Percentiles rank a stretch among this genome's conserved stretches.
Evolutionary conservation across 2,329 filamentous ascomycete species (phyloP).

Genomic region (Fusarium staphyleae): DNA sequence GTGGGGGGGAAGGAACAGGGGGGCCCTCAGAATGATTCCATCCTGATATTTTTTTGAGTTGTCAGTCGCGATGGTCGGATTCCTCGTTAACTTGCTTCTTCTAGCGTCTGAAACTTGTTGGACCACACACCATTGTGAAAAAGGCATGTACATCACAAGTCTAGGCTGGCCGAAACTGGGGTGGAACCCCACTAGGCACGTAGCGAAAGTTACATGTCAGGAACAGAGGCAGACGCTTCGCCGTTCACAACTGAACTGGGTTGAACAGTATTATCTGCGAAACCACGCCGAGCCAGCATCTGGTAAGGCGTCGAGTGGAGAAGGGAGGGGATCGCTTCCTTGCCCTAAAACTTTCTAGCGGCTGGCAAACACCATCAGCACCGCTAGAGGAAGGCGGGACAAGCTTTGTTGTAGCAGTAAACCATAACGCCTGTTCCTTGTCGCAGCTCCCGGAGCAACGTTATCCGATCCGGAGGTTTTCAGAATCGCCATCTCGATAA

Average conservation of each 20-base stretch:
- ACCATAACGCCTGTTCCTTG: constrained; percentile 1
- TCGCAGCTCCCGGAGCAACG: constrained; percentile 4
- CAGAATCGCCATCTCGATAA: constrained; percentile 4
- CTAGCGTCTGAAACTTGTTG: constrained; percentile 31
- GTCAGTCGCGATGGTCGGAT: not conserved
- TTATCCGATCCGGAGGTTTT: constrained; percentile 3
- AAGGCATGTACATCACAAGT: constrained; percentile 14
- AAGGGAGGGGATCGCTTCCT: constrained; percentile 5
- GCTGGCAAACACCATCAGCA: constrained; percentile 3
- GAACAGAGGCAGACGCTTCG: constrained; percentile 5
- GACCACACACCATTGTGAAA: constrained; percentile 9
- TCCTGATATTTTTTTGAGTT: constrained; percentile 6
- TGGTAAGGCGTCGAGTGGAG: constrained; percentile 4
- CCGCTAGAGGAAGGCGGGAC: not conserved
- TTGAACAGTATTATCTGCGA: constrained; percentile 19
- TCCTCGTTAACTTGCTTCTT: not conserved
- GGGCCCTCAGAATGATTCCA: not conserved
- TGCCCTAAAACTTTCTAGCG: constrained; percentile 1
- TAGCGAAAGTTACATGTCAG: constrained; percentile 9
- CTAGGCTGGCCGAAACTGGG: not conserved
- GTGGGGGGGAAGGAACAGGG: not conserved
- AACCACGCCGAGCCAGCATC: constrained; percentile 26
- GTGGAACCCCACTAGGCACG: not conserved
- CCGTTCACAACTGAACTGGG: constrained; percentile 9
- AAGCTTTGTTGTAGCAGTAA: not conserved